Percentiles rank a stretch among this genome's conserved stretches.
These are phyloP conservation scores for Rhododendron molle DNA, from an alignment of 148 eudicot species.

Conservation along the genomic window DNA sequence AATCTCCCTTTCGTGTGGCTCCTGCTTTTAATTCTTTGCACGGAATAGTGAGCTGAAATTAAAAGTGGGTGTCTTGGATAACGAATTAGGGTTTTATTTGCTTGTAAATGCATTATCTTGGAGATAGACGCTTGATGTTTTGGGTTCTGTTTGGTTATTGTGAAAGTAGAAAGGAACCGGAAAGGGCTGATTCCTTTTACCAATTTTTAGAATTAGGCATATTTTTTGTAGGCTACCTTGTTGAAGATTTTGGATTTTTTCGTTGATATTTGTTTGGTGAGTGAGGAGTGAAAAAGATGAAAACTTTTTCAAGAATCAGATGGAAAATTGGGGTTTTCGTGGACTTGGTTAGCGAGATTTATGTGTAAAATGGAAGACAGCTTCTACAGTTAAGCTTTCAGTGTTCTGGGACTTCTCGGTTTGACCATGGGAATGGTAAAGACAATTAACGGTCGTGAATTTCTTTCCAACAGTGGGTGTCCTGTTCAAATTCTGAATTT, in stretches of 20 bases:
- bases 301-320: background rate
- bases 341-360: background rate
- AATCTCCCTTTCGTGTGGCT: background rate
- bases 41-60: background rate
- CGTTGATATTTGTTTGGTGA: background rate
- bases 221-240: background rate
- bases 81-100: background rate
- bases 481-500: background rate
- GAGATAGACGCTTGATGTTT: background rate
- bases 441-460: background rate
- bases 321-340: background rate
- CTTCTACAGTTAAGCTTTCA: background rate
- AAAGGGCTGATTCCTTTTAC: background rate
- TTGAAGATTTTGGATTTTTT: background rate
- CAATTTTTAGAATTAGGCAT: background rate
- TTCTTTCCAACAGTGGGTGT: background rate
- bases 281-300: background rate
- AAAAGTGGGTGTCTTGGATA: background rate
- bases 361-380: background rate
- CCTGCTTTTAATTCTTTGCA: background rate
- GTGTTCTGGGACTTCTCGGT: background rate
- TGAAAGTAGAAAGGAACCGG: background rate
- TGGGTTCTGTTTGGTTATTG: background rate
- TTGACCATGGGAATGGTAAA: background rate
- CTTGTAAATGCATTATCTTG: background rate